Evolutionary conservation across 768 basidiomycete genomes (phyloP), one percentile per base, ranked within the genome.

Genomic region (Strobilomyces dryophilus): DNA sequence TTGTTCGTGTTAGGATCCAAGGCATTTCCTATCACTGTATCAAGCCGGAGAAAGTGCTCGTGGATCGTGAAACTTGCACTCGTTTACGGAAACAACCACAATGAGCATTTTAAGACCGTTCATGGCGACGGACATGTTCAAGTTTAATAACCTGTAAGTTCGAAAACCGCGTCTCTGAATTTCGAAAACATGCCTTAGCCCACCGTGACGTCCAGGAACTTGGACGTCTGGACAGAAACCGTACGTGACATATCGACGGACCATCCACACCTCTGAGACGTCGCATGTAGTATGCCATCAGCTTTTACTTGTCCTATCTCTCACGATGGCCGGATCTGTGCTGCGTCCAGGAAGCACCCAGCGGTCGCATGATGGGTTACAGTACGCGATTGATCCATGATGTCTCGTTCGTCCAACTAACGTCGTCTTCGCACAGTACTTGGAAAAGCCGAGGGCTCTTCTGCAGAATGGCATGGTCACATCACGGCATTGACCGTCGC

Each of bases 221-320:
- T 95, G 64, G 95, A 98, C 69, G 76, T 94, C 42, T 98, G 92
- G 92, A 98, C 97, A 42, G 95, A 98, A 73, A 98, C 97, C 20
- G 95, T 93, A 61, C 64, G 85, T 73, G 24, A 8, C 6, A 15
- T 49, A 6, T 5, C 48, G 20, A 35, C 14, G 15, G 18, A 26
- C 39, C 17, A 35, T 46, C 20, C 36, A 15, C 45, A 18, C 4
- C 47, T n/a, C 48, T 56, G 26, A 61, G 52, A 29, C 18, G 9
- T 31, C 44, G 31, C 36, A 5, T 45, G 5, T 17, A 95, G 90
- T 98, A 94, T 69, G 85, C 86, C 45, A 86, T 92, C 61, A 80
- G 79, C 21, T 97, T 95, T 69, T 97, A 98, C 67, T 73, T 97
- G 45, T 84, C 74, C 69, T 97, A 98, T 67, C 82, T 97, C 48